Percentiles rank a stretch among this genome's conserved stretches.
phyloP scores from a whole-genome alignment of 495 filamentous ascomycete genomes.

The Pyrenula aspistea region DNA sequence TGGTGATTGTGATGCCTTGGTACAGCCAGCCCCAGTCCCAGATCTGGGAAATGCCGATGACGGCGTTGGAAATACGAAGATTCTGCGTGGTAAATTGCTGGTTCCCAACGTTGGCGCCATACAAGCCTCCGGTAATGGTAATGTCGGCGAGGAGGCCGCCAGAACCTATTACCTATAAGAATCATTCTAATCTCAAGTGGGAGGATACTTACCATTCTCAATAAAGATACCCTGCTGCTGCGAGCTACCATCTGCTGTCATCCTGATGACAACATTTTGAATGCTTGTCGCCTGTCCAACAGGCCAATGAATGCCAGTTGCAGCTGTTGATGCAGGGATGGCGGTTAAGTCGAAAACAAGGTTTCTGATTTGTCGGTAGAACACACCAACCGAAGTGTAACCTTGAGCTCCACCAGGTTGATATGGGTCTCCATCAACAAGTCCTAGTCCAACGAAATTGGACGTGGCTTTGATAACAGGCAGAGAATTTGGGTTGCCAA shows the following conservation, averaged over 20 bases:
- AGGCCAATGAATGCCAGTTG: conserved; percentile 69
- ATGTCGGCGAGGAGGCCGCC: conserved; percentile 84
- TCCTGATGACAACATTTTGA: conserved; percentile 66
- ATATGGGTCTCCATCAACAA: conserved; percentile 62
- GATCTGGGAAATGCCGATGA: conserved; percentile 47
- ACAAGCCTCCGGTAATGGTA: conserved; percentile 75
- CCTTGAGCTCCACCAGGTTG: conserved; percentile 24
- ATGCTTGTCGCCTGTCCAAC: conserved; percentile 60
- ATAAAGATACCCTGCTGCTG: conserved; percentile 75
- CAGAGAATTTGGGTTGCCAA: conserved; percentile 51
- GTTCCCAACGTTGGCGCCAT: conserved; percentile 78
- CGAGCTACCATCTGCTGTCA: conserved; percentile 37
- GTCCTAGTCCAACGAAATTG: conserved; percentile 48
- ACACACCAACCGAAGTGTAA: conserved; percentile 56
- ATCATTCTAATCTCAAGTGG: conserved; percentile 20
- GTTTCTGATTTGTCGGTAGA: conserved; percentile 69
- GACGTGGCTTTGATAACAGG: conserved; percentile 55
- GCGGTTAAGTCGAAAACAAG: conserved; percentile 61
- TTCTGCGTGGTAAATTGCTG: conserved; percentile 95
- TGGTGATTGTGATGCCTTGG: conserved; percentile 31
- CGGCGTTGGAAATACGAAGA: conserved; percentile 51
- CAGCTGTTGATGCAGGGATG: conserved; percentile 38
- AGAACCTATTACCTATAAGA: conserved; percentile 87
- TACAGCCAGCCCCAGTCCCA: conserved; percentile 50
- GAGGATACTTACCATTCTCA: conserved; percentile 45